These are phyloP conservation scores for Globisporangium mamillatum DNA, from an alignment of 352 stramenopile genomes.

Conservation along the genomic window DNA sequence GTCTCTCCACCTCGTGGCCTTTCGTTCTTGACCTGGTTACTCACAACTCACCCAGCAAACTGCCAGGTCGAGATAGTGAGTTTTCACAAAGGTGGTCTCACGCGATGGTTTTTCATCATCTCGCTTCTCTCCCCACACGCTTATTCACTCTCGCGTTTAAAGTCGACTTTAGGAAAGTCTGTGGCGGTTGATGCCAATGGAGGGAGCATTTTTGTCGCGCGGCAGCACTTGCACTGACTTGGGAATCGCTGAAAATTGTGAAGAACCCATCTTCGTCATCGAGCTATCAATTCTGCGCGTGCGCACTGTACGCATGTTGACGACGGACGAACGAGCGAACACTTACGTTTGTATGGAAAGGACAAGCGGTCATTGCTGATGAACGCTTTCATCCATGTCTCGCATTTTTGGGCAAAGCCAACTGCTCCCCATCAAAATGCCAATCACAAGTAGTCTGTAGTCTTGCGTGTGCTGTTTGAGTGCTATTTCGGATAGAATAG, in stretches of 20 bases:
- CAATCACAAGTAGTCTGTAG: not conserved
- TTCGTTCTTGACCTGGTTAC: not conserved
- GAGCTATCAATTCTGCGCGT: not conserved
- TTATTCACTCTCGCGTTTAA: too few relatives aligned
- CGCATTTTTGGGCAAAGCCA: not conserved
- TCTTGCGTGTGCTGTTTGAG: not conserved
- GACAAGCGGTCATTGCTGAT: not conserved
- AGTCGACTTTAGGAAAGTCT: too few relatives aligned
- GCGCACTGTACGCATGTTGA: not conserved
- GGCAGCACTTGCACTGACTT: too few relatives aligned
- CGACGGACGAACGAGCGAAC: not conserved
- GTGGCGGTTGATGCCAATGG: too few relatives aligned
- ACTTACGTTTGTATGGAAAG: not conserved
- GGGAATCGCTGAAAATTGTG: too few relatives aligned
- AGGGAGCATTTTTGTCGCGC: too few relatives aligned
- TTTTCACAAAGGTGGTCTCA: not conserved
- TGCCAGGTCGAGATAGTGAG: not conserved
- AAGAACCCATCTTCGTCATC: not conserved
- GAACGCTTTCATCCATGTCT: not conserved
- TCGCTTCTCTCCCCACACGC: not conserved
- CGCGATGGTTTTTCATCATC: not conserved
- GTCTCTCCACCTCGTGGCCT: not conserved
- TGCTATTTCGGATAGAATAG: not conserved
- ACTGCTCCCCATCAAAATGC: not conserved
- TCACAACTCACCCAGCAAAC: too few relatives aligned